Base-by-base conservation (phyloP, 306 rosid species). In the Prunus padus region DNA sequence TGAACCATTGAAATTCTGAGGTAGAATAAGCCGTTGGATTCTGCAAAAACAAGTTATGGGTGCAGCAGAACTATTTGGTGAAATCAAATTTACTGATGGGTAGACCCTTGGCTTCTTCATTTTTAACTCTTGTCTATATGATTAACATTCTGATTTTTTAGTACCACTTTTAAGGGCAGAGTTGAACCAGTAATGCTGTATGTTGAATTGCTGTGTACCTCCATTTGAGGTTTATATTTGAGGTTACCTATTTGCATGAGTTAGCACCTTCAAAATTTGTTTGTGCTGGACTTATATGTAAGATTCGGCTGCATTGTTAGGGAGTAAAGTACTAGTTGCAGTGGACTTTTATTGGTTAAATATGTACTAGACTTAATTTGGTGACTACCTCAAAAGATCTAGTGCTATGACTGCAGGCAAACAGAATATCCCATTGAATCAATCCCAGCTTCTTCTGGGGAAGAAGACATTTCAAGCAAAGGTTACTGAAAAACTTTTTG, bases 401-500 rank as follows among this genome's bases (percentile, higher is more conserved):
- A 46, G 66, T 46, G 20, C 54, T 73, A 73, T 76, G 61, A 74
- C 33, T 87, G 87, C 87, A 90, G 98, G 78, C 65, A 69, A 79
- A 55, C 89, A 77, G 68, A 76, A 70, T 80, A 65, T 80, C 63
- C 76, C 89, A 68, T 85, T 42, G 83, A 84, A 82, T 77, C 92
- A 84, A 75, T 19, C 85, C 79, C 51, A 68, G 11, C 75, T 83
- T 73, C 74, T 50, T 75, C 55, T 71, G 22, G 92, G 91, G 60
- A 89, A 84, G 92, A 89, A 76, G 79, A 77, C 67, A 42, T 95
- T 95, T 90, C 90, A 85, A 81, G 97, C 97, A 80, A 88, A 76
- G 84, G 88, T 95, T 76, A 86, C 89, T 42, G 89, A 88, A 80
- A 87, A 75, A 84, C 85, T 79, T 75, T 54, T 82, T 4, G 86